phyloP scores from a whole-genome alignment of 306 rosid genomes.

The Casuarina equisetifolia region DNA sequence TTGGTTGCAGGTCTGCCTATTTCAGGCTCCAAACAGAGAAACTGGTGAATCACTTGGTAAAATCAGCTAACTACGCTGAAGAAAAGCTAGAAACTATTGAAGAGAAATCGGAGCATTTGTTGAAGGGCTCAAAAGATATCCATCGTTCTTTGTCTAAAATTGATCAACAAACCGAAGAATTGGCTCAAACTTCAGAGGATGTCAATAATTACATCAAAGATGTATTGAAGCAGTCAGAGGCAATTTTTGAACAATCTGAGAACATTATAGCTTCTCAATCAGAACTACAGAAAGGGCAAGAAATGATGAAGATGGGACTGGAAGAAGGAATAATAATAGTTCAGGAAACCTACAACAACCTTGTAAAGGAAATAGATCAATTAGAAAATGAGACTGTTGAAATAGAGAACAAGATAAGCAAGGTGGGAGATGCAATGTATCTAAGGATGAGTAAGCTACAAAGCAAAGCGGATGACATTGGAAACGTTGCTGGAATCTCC shows the following conservation, averaged over 20 bases:
- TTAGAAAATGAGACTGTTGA: conserved; percentile 53
- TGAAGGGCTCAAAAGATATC: conserved; percentile 49
- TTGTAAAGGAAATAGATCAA: conserved; percentile 53
- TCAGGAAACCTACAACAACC: conserved; percentile 49
- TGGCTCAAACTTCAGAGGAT: conserved; percentile 46
- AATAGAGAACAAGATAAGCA: conserved; percentile 55
- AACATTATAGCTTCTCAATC: conserved; percentile 55
- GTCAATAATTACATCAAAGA: conserved; percentile 49
- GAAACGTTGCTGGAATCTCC: conserved; percentile 59
- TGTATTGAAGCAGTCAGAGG: conserved; percentile 51
- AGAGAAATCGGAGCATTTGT: conserved; percentile 49
- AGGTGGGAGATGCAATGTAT: conserved; percentile 67
- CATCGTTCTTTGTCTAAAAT: conserved; percentile 47
- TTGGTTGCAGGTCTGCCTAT: conserved; percentile 48
- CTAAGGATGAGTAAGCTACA: conserved; percentile 51
- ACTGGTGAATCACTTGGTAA: conserved; percentile 70
- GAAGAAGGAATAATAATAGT: conserved; percentile 59
- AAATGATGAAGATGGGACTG: conserved; percentile 47
- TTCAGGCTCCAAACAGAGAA: conserved; percentile 74
- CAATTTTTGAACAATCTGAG: conserved; percentile 57
- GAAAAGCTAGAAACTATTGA: conserved; percentile 55
- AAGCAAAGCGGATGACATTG: conserved; percentile 70
- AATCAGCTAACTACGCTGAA: conserved; percentile 63
- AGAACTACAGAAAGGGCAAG: conserved; percentile 60
- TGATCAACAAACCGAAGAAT: conserved; percentile 42